These are phyloP conservation scores for Serendipita vermifera DNA, from an alignment of 768 basidiomycete species.

Conservation along the genomic window DNA sequence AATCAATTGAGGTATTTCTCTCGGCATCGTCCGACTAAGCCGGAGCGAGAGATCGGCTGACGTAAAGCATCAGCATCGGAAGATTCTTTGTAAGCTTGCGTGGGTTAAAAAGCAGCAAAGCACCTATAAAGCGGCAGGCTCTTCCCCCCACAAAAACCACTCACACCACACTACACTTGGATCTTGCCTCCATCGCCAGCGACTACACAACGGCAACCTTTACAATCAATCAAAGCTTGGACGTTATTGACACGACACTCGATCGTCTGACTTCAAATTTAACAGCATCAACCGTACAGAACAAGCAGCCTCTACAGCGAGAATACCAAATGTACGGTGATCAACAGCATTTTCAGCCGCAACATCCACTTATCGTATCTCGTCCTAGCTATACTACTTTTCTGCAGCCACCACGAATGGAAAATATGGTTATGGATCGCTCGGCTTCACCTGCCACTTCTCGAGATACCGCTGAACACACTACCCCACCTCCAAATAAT, in stretches of 20 bases:
- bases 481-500: no score
- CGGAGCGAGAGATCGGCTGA: no score
- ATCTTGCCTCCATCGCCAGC: not conserved
- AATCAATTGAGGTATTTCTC: no score
- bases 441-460: not conserved
- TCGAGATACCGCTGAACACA: not conserved
- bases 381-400: no score
- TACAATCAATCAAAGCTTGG: not conserved
- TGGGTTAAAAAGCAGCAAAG: no score
- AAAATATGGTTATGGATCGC: not conserved
- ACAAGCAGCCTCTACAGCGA: slow-evolving; percentile 6
- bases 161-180: not conserved
- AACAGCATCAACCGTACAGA: slow-evolving; percentile 8
- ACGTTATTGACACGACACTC: not conserved
- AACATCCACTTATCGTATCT: no score
- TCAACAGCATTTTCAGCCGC: not conserved
- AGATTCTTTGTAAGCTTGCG: no score
- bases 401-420: not conserved
- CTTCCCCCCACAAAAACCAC: not conserved
- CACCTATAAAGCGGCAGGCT: no score
- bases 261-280: slow-evolving; percentile 8
- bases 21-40: no score
- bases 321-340: not conserved
- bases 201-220: not conserved
- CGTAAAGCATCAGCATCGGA: no score